Conservation (phyloP, 306 rosid genomes). For the Corylus avellana region DNA sequence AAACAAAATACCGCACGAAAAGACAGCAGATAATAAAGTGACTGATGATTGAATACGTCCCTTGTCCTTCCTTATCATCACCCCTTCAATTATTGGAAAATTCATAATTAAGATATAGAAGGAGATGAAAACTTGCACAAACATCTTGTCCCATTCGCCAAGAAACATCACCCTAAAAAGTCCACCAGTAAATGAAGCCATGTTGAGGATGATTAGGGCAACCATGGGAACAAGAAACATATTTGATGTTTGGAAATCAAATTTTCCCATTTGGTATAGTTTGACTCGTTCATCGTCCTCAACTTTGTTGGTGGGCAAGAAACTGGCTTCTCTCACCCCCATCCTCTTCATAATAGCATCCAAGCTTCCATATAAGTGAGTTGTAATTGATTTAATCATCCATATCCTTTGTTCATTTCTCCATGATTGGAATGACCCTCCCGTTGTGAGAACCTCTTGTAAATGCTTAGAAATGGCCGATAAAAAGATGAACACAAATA, state of each 20-base stretch:
- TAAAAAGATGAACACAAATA: slow-evolving; percentile 43
- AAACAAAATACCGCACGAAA: slow-evolving; percentile 10
- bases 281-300: slow-evolving; percentile 39
- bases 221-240: slow-evolving; percentile 60
- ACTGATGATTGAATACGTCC: slow-evolving; percentile 37
- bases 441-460: slow-evolving; percentile 47
- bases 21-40: slow-evolving; percentile 19
- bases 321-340: slow-evolving; percentile 51
- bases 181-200: slow-evolving; percentile 47
- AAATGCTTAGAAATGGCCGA: slow-evolving; percentile 38
- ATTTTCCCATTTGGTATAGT: slow-evolving; percentile 52
- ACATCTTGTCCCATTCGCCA: slow-evolving; percentile 38
- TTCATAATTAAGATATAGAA: slow-evolving; percentile 14
- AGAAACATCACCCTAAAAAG: slow-evolving; percentile 30
- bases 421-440: slow-evolving; percentile 45
- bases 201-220: slow-evolving; percentile 41
- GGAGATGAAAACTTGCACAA: slow-evolving; percentile 36
- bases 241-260: slow-evolving; percentile 55
- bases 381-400: slow-evolving; percentile 58
- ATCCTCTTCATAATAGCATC: slow-evolving; percentile 56
- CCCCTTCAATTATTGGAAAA: slow-evolving; percentile 35
- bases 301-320: slow-evolving; percentile 62
- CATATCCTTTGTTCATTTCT: slow-evolving; percentile 59
- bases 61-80: slow-evolving; percentile 33
- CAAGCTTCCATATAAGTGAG: slow-evolving; percentile 50